A percentile compares a stretch with the other conserved stretches of the same genome.
Evolutionary conservation across 495 filamentous ascomycete genomes (phyloP).

Genomic region (Clohesyomyces aquaticus): DNA sequence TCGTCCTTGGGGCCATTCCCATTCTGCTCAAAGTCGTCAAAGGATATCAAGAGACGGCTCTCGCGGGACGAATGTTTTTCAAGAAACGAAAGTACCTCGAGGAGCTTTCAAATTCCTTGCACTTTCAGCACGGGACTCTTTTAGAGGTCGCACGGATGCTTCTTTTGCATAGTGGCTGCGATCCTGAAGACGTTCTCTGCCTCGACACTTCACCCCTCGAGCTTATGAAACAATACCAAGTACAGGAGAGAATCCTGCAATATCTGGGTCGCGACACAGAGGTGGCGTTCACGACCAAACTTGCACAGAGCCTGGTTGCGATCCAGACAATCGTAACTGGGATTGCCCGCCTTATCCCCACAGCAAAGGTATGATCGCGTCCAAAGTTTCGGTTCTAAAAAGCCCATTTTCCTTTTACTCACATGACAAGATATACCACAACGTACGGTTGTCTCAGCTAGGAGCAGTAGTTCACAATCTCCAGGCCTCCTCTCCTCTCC

Average conservation of each 20-base stretch:
- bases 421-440: too few relatives aligned
- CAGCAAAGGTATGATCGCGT: neutral
- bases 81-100: conserved; percentile 9
- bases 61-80: neutral
- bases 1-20: conserved; percentile 17
- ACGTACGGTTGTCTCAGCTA: too few relatives aligned
- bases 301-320: neutral
- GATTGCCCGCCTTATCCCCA: neutral
- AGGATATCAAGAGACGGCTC: conserved; percentile 1
- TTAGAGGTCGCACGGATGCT: neutral
- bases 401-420: too few relatives aligned
- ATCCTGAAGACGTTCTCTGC: neutral
- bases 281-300: neutral
- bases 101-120: neutral
- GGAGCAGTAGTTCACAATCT: too few relatives aligned
- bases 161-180: conserved; percentile 1
- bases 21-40: conserved; percentile 15
- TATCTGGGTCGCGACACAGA: conserved; percentile 2
- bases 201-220: neutral
- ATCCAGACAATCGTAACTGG: neutral
- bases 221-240: neutral
- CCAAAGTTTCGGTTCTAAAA: too few relatives aligned
- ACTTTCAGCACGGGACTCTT: neutral
- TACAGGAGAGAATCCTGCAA: neutral
- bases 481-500: too few relatives aligned